phyloP scores from a whole-genome alignment of 352 stramenopile genomes.

The Pythium coloratum region DNA sequence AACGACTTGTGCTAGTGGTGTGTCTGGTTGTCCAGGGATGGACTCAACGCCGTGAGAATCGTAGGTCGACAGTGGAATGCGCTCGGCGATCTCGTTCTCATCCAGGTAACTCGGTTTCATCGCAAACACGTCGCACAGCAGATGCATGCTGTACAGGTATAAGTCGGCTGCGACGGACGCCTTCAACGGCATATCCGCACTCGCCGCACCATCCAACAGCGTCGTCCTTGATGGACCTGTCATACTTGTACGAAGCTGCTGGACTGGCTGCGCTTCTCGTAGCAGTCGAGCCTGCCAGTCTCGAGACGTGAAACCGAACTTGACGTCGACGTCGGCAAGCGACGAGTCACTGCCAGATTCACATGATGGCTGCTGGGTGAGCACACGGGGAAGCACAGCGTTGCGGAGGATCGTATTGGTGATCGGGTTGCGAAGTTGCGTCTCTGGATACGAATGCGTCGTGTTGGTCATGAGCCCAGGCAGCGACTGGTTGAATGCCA shows the following conservation, averaged over 20 bases:
- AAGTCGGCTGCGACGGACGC: slow-evolving; percentile 7
- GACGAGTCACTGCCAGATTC: too few relatives aligned
- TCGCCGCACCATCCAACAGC: background rate
- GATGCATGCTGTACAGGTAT: background rate
- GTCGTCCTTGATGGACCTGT: background rate
- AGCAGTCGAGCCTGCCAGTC: slow-evolving; percentile 11
- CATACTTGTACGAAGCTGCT: background rate
- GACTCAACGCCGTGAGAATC: too few relatives aligned
- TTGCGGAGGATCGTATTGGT: slow-evolving; percentile 14
- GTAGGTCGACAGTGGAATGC: too few relatives aligned
- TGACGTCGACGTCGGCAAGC: background rate
- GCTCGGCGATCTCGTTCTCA: too few relatives aligned
- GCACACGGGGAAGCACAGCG: background rate
- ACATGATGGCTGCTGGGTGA: background rate
- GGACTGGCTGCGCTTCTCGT: background rate
- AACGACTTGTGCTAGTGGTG: background rate
- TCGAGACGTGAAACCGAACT: slow-evolving; percentile 7
- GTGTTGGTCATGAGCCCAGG: background rate
- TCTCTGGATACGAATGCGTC: background rate
- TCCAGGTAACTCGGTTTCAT: background rate
- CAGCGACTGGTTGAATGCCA: background rate
- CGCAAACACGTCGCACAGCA: background rate
- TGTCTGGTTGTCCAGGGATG: too few relatives aligned
- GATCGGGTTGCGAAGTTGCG: slow-evolving; percentile 2
- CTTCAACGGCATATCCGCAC: slow-evolving; percentile 9